Evolutionary conservation across 192 early-diverging fungal genomes (phyloP).

Genomic region (Coemansia sp.): DNA sequence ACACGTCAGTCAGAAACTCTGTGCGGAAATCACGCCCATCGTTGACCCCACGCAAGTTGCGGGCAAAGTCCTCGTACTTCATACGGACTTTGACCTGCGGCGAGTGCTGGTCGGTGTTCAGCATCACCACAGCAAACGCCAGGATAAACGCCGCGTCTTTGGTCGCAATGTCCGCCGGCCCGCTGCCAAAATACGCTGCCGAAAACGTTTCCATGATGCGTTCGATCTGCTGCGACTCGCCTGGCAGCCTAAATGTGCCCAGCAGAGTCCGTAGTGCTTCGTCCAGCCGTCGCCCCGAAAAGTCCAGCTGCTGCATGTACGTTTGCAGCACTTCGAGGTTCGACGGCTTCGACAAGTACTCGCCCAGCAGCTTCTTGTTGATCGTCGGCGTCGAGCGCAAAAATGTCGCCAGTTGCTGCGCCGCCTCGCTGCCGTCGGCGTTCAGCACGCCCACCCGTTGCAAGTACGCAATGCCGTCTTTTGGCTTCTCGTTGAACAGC

Average conservation of each 20-base stretch:
- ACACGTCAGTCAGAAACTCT: conserved; percentile 83
- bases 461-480: conserved; percentile 81
- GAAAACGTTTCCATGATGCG: conserved; percentile 93
- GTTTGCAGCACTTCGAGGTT: conserved; percentile 82
- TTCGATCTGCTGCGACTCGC: conserved; percentile 98
- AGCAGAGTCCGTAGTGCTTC: conserved; percentile 91
- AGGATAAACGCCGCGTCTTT: conserved; percentile 85
- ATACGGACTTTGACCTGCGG: conserved; percentile 86
- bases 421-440: conserved; percentile 23
- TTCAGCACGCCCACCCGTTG: conserved; percentile 55
- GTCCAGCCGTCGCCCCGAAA: conserved; percentile 83
- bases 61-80: conserved; percentile 85
- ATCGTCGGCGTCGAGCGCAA: conserved; percentile 79
- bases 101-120: conserved; percentile 99
- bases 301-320: conserved; percentile 86
- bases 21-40: conserved; percentile 75
- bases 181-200: conserved; percentile 70
- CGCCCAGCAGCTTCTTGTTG: conserved; percentile 84
- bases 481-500: conserved; percentile 84
- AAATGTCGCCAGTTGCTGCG: conserved; percentile 66
- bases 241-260: conserved; percentile 92
- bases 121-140: conserved; percentile 91
- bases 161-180: conserved; percentile 64
- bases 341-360: conserved; percentile 82
- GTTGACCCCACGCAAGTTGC: conserved; percentile 89